Evolutionary conservation across 2,329 filamentous ascomycete species (phyloP).

Genomic region (Sarocladium brachiariae): DNA sequence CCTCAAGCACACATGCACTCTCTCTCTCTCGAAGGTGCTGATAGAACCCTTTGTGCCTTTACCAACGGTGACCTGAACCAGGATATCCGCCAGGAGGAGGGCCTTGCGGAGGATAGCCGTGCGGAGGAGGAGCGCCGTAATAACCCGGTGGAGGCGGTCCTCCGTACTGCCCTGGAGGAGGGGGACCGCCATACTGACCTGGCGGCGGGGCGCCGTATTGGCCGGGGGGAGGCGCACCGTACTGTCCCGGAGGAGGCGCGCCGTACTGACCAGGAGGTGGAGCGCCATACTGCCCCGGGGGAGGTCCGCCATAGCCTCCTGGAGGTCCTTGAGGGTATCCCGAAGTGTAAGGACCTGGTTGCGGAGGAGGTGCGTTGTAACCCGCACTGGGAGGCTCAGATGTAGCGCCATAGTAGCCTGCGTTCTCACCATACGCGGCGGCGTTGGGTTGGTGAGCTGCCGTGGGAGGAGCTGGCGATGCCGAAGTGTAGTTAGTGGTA

Average conservation of each 20-base stretch:
- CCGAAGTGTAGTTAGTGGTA: constrained; percentile 29
- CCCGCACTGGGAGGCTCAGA: constrained; percentile 9
- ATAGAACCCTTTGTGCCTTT: neutral
- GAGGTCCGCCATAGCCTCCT: constrained; percentile 16
- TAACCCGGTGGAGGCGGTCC: constrained; percentile 3
- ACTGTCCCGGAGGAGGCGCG: constrained; percentile 23
- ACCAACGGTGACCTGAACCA: constrained; percentile 5
- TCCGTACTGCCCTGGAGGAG: constrained; percentile 1
- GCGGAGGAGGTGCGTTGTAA: constrained; percentile 24
- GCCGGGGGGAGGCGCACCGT: constrained; percentile 16
- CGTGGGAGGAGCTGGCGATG: constrained; percentile 27
- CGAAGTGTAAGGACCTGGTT: constrained; percentile 23
- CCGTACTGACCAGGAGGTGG: constrained; percentile 20
- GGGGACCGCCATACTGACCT: constrained; percentile 5
- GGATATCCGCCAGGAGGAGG: constrained; percentile 22
- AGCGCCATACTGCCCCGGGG: constrained; percentile 14
- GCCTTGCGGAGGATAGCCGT: constrained; percentile 8
- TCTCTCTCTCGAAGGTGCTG: too few species aligned
- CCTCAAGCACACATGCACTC: too few species aligned
- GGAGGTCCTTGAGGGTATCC: constrained; percentile 26
- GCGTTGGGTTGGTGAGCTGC: constrained; percentile 21
- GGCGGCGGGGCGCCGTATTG: constrained; percentile 3
- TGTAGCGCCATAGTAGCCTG: constrained; percentile 20
- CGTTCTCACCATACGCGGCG: constrained; percentile 35
- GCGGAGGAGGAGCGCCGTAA: neutral